These are phyloP conservation scores for Biancaea sappan DNA, from an alignment of 306 rosid genomes.

Conservation along the genomic window DNA sequence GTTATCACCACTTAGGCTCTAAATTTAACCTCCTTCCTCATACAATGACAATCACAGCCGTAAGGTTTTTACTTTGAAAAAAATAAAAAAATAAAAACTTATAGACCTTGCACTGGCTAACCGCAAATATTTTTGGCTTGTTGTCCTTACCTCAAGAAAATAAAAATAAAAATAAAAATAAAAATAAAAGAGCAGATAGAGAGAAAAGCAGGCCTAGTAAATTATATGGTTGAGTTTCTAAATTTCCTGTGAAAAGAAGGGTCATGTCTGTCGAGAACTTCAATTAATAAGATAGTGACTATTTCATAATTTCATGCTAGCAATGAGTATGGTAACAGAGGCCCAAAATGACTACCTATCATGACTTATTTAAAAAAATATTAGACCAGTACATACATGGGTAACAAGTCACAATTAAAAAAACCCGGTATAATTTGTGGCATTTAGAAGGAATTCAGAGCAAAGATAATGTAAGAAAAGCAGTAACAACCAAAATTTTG, in stretches of 20 bases:
- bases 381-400: not conserved
- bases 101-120: not conserved
- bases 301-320: not conserved
- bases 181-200: not conserved
- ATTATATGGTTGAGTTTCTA: not conserved
- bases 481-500: not conserved
- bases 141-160: not conserved
- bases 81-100: no score
- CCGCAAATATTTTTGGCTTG: not conserved
- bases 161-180: no score
- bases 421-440: not conserved
- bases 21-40: not conserved
- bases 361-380: not conserved
- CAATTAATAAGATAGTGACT: not conserved
- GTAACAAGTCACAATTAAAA: not conserved
- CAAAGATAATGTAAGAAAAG: not conserved
- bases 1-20: no score
- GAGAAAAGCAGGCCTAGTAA: not conserved
- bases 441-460: not conserved
- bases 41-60: not conserved
- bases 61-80: not conserved
- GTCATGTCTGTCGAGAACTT: not conserved
- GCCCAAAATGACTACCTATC: not conserved
- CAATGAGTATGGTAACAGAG: not conserved
- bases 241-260: not conserved